phyloP scores from a whole-genome alignment of 176 grass and related monocot species.

The Oryza brachyantha region DNA sequence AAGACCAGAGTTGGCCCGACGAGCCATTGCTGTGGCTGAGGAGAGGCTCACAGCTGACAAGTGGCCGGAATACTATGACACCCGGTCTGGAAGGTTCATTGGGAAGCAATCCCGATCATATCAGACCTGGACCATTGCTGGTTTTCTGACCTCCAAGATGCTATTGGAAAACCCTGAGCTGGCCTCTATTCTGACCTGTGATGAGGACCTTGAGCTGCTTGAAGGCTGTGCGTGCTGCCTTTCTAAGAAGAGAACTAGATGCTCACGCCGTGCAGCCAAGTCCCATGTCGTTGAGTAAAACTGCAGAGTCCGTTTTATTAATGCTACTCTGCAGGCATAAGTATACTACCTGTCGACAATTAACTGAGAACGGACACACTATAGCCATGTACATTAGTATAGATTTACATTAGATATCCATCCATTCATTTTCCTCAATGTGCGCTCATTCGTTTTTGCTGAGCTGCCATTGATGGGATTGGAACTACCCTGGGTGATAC shows the following conservation, averaged over 20 bases:
- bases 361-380: slow-evolving; percentile 29
- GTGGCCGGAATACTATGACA: slow-evolving; percentile 97
- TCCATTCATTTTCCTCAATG: slow-evolving; percentile 53
- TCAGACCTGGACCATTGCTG: slow-evolving; percentile 97
- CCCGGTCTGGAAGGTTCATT: slow-evolving; percentile 70
- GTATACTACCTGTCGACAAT: slow-evolving; percentile 32
- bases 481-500: slow-evolving; percentile 32
- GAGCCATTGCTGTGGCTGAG: slow-evolving; percentile 77
- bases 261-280: slow-evolving; percentile 61
- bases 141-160: slow-evolving; percentile 90
- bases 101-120: slow-evolving; percentile 95
- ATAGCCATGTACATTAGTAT: slow-evolving; percentile 46
- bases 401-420: slow-evolving; percentile 41
- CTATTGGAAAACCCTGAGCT: slow-evolving; percentile 84
- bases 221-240: slow-evolving; percentile 86
- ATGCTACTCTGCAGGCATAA: not conserved
- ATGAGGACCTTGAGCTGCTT: slow-evolving; percentile 91
- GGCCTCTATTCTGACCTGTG: slow-evolving; percentile 90
- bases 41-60: slow-evolving; percentile 74
- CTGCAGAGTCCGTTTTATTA: not conserved
- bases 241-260: slow-evolving; percentile 54
- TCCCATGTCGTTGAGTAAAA: slow-evolving; percentile 38
- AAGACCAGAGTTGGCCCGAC: slow-evolving; percentile 72
- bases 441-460: slow-evolving; percentile 52
- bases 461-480: slow-evolving; percentile 53